Percentiles rank a stretch among this genome's conserved stretches.
Evolutionary conservation across 225 moss, liverwort and hornwort genomes (phyloP).

Genomic region (Polytrichum commune): DNA sequence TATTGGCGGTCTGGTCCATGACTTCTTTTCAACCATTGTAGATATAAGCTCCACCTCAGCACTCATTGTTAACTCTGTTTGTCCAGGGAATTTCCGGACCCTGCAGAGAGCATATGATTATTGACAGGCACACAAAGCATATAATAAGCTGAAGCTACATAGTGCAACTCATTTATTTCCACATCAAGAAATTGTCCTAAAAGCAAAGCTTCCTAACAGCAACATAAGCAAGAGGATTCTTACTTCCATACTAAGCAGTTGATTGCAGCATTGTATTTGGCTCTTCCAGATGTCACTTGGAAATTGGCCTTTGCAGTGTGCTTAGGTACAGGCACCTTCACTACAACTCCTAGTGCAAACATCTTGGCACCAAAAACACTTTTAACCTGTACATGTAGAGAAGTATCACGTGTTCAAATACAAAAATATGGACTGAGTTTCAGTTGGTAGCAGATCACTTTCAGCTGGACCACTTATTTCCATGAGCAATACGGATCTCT

Average conservation of each 20-base stretch:
- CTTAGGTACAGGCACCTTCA: conserved; percentile 57
- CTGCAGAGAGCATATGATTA: conserved; percentile 25
- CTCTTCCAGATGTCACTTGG: conserved; percentile 89
- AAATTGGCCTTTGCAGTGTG: conserved; percentile 87
- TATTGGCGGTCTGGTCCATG: conserved; percentile 97
- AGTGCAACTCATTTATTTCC: too few species aligned
- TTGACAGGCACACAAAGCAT: too few species aligned
- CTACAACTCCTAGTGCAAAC: conserved; percentile 98
- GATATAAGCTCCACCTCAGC: conserved; percentile 98
- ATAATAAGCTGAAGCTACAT: too few species aligned
- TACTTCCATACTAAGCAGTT: conserved; percentile 98
- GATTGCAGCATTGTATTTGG: conserved; percentile 90
- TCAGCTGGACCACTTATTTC: too few species aligned
- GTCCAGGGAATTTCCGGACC: conserved; percentile 94
- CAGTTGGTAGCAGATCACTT: too few species aligned
- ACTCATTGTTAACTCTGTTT: conserved; percentile 98
- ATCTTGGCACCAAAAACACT: conserved; percentile 97
- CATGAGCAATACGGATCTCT: too few species aligned
- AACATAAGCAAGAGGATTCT: conserved; percentile 20
- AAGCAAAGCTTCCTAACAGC: neutral
- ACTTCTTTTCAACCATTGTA: conserved; percentile 95
- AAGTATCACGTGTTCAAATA: too few species aligned
- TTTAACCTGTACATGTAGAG: conserved; percentile 53
- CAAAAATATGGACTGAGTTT: too few species aligned
- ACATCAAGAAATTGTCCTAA: too few species aligned